These are phyloP conservation scores for Carnegiea gigantea DNA, from an alignment of 179 eudicot species.

Conservation along the genomic window DNA sequence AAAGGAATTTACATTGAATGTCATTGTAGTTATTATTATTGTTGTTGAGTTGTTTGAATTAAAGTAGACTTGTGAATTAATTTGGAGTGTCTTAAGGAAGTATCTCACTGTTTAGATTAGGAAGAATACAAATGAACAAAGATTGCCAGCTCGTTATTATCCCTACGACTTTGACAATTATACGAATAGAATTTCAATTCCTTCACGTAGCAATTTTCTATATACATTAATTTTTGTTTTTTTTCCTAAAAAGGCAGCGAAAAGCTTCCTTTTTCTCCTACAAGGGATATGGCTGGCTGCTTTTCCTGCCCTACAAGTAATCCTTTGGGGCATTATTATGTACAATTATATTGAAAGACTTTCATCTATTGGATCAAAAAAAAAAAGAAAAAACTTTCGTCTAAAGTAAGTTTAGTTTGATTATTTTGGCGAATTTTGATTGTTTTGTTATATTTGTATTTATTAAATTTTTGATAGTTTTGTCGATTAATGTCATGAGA, in stretches of 20 bases:
- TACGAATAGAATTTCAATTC: constrained; percentile 5
- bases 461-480: too few relatives aligned
- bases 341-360: not conserved
- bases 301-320: not conserved
- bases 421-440: too few relatives aligned
- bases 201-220: constrained; percentile 4
- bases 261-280: constrained; percentile 17
- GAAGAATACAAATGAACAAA: not conserved
- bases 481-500: too few relatives aligned
- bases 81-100: constrained; percentile 6
- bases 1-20: too few relatives aligned
- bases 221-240: not conserved
- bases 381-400: too few relatives aligned
- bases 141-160: not conserved
- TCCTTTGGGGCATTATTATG: too few relatives aligned
- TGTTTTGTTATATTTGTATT: too few relatives aligned
- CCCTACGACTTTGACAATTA: not conserved
- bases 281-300: constrained; percentile 1
- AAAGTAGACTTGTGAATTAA: not conserved
- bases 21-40: too few relatives aligned
- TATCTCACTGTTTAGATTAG: not conserved
- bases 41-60: too few relatives aligned
- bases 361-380: too few relatives aligned
- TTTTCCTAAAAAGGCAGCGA: not conserved
- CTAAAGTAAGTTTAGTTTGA: too few relatives aligned